A percentile compares a stretch with the other conserved stretches of the same genome.
Evolutionary conservation across 2,329 filamentous ascomycete species (phyloP).

Genomic region (Aspergillus niger): DNA sequence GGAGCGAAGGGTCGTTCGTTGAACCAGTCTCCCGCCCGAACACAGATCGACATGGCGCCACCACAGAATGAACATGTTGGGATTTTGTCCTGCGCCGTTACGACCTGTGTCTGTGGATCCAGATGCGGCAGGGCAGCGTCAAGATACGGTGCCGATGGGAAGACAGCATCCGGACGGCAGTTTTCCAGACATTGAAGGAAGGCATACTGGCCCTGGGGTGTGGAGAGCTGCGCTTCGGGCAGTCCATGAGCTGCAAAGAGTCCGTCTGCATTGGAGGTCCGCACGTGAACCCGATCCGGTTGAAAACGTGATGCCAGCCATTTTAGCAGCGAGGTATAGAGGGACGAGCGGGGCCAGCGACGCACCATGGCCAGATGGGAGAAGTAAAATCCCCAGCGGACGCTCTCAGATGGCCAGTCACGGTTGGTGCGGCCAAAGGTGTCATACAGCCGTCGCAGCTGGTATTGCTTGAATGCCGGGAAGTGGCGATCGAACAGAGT

Average conservation of each 20-base stretch:
- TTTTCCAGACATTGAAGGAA: slow-evolving; percentile 25
- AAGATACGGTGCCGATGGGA: slow-evolving; percentile 20
- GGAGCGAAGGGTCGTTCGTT: slow-evolving; percentile 17
- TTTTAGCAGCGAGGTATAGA: slow-evolving; percentile 12
- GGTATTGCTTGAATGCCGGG: slow-evolving; percentile 35
- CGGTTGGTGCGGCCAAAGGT: slow-evolving; percentile 18
- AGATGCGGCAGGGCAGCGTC: slow-evolving; percentile 22
- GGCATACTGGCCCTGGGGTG: slow-evolving; percentile 26
- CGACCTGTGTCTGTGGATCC: slow-evolving; percentile 17
- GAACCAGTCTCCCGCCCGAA: slow-evolving; percentile 26
- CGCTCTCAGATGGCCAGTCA: slow-evolving; percentile 16
- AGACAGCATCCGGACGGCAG: slow-evolving; percentile 23
- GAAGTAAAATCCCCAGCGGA: slow-evolving; percentile 29
- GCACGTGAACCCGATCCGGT: slow-evolving; percentile 16
- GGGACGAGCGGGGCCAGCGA: slow-evolving; percentile 13
- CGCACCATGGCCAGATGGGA: slow-evolving; percentile 23
- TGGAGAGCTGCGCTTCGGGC: slow-evolving; percentile 14
- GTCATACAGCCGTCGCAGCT: slow-evolving; percentile 23
- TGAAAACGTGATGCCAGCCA: slow-evolving; percentile 5
- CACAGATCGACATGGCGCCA: slow-evolving; percentile 24
- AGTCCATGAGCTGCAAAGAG: slow-evolving; percentile 25
- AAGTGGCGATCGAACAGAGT: slow-evolving; percentile 26
- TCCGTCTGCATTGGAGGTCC: slow-evolving; percentile 27
- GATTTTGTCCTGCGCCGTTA: slow-evolving; percentile 17
- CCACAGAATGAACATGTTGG: slow-evolving; percentile 22